Evolutionary conservation across 306 rosid genomes (phyloP).

Genomic region (Citrullus mucosospermus): DNA sequence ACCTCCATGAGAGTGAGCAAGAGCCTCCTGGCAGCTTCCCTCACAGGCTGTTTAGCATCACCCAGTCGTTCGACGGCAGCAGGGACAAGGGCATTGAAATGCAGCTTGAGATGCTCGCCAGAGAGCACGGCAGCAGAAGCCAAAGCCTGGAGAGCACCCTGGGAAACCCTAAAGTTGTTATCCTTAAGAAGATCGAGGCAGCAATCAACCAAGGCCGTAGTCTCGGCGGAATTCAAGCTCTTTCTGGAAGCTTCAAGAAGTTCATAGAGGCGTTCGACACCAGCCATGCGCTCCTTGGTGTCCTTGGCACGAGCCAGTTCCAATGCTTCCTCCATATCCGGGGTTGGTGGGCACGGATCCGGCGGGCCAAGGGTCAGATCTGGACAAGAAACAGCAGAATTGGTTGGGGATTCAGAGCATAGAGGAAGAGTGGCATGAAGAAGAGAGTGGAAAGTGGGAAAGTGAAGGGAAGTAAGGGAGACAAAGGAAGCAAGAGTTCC

Average conservation of each 20-base stretch:
- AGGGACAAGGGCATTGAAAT: constrained; percentile 92
- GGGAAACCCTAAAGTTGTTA: constrained; percentile 83
- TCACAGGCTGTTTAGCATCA: constrained; percentile 92
- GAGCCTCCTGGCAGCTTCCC: constrained; percentile 88
- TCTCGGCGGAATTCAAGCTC: constrained; percentile 65
- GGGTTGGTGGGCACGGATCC: constrained; percentile 21
- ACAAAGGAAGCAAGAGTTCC: not conserved
- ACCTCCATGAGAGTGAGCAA: constrained; percentile 99
- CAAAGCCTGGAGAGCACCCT: constrained; percentile 88
- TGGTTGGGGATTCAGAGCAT: constrained; percentile 10
- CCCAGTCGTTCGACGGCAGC: constrained; percentile 93
- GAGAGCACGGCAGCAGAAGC: constrained; percentile 97
- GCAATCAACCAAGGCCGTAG: constrained; percentile 69
- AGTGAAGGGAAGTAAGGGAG: not conserved
- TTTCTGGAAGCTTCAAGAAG: constrained; percentile 81
- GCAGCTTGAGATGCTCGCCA: constrained; percentile 88
- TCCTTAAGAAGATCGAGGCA: constrained; percentile 96
- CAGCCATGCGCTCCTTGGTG: constrained; percentile 97
- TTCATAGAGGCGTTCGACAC: constrained; percentile 88
- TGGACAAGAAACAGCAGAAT: constrained; percentile 8
- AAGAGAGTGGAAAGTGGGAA: not conserved
- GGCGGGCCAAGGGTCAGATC: constrained; percentile 31
- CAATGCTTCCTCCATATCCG: constrained; percentile 83
- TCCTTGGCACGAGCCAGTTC: constrained; percentile 96
- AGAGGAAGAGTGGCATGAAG: not conserved